Conservation (phyloP, 345 rosid species). For the Pistacia atlantica region DNA sequence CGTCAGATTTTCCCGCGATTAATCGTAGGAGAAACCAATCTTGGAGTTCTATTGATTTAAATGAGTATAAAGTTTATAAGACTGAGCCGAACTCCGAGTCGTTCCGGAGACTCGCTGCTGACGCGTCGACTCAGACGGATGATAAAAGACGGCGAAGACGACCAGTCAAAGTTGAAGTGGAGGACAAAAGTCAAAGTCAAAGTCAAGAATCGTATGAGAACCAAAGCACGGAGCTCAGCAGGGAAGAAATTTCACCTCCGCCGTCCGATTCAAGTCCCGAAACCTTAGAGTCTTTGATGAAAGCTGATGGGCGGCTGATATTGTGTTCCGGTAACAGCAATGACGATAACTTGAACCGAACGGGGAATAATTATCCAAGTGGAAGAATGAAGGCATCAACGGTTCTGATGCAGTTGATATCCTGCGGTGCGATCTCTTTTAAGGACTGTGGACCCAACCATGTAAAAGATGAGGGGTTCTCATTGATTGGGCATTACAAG, state of each 20-base stretch:
- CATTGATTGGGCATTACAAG: conserved; percentile 51
- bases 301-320: conserved; percentile 69
- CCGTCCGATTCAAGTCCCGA: conserved; percentile 97
- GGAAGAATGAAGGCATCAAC: conserved; percentile 76
- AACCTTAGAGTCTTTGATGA: conserved; percentile 80
- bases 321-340: conserved; percentile 28
- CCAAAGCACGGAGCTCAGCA: conserved; percentile 56
- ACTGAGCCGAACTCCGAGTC: conserved; percentile 60
- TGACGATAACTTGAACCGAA: conserved; percentile 42
- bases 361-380: conserved; percentile 46
- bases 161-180: conserved; percentile 33
- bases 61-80: conserved; percentile 79
- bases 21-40: conserved; percentile 75
- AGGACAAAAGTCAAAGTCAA: conserved; percentile 32
- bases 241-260: conserved; percentile 93
- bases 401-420: conserved; percentile 89
- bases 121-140: conserved; percentile 92
- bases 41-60: conserved; percentile 79
- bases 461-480: conserved; percentile 63
- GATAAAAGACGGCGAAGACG: conserved; percentile 62
- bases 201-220: conserved; percentile 33
- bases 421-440: conserved; percentile 89
- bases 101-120: conserved; percentile 56
- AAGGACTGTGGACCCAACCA: conserved; percentile 67
- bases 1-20: conserved; percentile 39